Evolutionary conservation across 495 filamentous ascomycete species (phyloP), one percentile per base, ranked within the genome.

Genomic region (Aspergillus hancockii): DNA sequence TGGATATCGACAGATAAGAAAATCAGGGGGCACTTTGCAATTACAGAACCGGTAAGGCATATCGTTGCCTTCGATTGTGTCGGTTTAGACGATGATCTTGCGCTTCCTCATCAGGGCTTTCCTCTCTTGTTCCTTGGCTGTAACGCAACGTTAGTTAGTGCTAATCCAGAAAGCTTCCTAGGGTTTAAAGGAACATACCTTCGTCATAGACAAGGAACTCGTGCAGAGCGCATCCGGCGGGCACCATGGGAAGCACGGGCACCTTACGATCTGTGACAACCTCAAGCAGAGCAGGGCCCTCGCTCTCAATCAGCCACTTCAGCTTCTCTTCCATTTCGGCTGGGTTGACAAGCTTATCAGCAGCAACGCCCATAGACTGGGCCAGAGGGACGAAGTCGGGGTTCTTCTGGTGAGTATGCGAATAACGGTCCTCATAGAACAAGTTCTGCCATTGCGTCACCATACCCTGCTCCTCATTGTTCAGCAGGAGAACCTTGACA

Each of bases 211-310:
- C 81, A 67, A 97, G 76, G 78, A 98, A 96, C 75, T 98, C 95
- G 69, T 98, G 91, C 63, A 98, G 80, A 58, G 81, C 95, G 58
- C 80, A 85, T 31, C 95, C 94, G 31, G 82, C 86, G 22, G 93
- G 92, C 50, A 98, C 94, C 94, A 98, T 98, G 19, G 94, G 94
- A 53, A 98, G 78, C 16, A 98, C 95, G 46, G 95, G 93, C n/a
- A 98, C 90, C 85, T 97, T 97, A 82, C 96, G 92, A 67, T 82
- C 80, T 50, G 81, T 81, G 54, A 80, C 71, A 32, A 81, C 80
- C 67, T 84, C 81, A 34, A 91, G 77, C 61, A 94, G 79, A 25
- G 89, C 88, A 45, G 90, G 90, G 28, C 90, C 90, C 32, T 92
- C 88, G 25, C 81, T 84, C 55, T 92, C 84, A 61, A 98, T 87